phyloP scores from a whole-genome alignment of 2,329 filamentous ascomycete species.

The Penicillium glabrum region DNA sequence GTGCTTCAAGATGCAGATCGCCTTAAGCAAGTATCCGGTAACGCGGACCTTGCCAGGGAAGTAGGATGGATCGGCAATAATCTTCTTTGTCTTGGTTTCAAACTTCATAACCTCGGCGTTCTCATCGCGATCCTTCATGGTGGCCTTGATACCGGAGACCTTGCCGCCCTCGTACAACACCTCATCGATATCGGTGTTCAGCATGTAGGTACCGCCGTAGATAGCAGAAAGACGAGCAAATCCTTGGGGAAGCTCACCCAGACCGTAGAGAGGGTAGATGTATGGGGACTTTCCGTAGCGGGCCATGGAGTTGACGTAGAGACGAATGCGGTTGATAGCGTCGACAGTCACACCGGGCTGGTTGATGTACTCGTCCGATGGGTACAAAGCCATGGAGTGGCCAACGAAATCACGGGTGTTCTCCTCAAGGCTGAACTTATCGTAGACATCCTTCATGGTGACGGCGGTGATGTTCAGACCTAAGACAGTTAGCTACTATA shows the following conservation, averaged over 20 bases:
- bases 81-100: slow-evolving; percentile 92
- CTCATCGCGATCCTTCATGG: slow-evolving; percentile 85
- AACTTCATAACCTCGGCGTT: slow-evolving; percentile 78
- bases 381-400: slow-evolving; percentile 96
- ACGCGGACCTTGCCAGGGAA: slow-evolving; percentile 88
- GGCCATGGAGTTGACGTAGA: slow-evolving; percentile 97
- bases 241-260: slow-evolving; percentile 94
- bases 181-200: slow-evolving; percentile 93
- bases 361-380: slow-evolving; percentile 83
- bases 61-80: slow-evolving; percentile 94
- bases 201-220: slow-evolving; percentile 99
- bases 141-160: slow-evolving; percentile 94
- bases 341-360: slow-evolving; percentile 73
- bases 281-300: slow-evolving; percentile 98
- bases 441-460: slow-evolving; percentile 98
- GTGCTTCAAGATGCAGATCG: slow-evolving; percentile 97
- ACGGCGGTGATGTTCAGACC: slow-evolving; percentile 75
- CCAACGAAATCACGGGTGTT: slow-evolving; percentile 93
- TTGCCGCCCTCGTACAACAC: slow-evolving; percentile 78
- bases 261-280: slow-evolving; percentile 97
- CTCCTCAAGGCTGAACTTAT: slow-evolving; percentile 92
- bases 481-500: slow-evolving; percentile 37
- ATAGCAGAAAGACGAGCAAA: slow-evolving; percentile 97
- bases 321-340: slow-evolving; percentile 84
- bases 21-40: slow-evolving; percentile 86